Evolutionary conservation across 2,329 filamentous ascomycete species (phyloP).

Genomic region (Paraphaeosphaeria sporulosa): DNA sequence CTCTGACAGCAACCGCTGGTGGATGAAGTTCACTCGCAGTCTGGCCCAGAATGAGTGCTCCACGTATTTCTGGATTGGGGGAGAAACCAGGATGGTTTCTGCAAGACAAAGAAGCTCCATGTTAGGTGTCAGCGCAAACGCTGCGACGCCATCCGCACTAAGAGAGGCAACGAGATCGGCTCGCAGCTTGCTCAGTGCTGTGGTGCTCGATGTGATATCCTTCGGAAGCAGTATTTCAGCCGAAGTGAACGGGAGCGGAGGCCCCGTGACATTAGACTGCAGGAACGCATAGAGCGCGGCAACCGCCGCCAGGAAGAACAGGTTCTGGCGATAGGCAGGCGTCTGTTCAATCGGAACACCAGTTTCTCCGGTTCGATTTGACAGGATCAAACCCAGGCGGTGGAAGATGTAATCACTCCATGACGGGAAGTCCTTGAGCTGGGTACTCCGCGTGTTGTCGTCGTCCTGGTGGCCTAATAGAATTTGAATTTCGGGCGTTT

Average conservation of each 20-base stretch:
- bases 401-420: constrained; percentile 58
- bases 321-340: constrained; percentile 49
- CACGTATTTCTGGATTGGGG: constrained; percentile 55
- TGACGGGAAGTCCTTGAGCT: constrained; percentile 41
- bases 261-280: constrained; percentile 87
- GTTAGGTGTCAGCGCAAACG: constrained; percentile 83
- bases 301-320: constrained; percentile 66
- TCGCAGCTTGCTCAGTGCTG: constrained; percentile 49
- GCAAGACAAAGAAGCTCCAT: constrained; percentile 86
- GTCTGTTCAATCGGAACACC: constrained; percentile 37
- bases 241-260: constrained; percentile 70
- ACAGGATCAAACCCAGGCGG: constrained; percentile 49
- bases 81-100: constrained; percentile 63
- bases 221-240: constrained; percentile 59
- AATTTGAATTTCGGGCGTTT: constrained; percentile 48
- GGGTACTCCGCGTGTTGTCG: constrained; percentile 39
- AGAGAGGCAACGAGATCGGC: constrained; percentile 72
- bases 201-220: constrained; percentile 49
- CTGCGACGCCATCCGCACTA: constrained; percentile 82
- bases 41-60: constrained; percentile 66
- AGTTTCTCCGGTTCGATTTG: constrained; percentile 37
- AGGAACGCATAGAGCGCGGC: constrained; percentile 80
- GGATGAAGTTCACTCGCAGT: constrained; percentile 76
- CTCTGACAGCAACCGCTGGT: constrained; percentile 73
- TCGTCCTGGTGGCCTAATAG: constrained; percentile 52